Evolutionary conservation across 2,329 filamentous ascomycete species (phyloP), one percentile per base, ranked within the genome.

Genomic region (Chrysoporthe puriensis): DNA sequence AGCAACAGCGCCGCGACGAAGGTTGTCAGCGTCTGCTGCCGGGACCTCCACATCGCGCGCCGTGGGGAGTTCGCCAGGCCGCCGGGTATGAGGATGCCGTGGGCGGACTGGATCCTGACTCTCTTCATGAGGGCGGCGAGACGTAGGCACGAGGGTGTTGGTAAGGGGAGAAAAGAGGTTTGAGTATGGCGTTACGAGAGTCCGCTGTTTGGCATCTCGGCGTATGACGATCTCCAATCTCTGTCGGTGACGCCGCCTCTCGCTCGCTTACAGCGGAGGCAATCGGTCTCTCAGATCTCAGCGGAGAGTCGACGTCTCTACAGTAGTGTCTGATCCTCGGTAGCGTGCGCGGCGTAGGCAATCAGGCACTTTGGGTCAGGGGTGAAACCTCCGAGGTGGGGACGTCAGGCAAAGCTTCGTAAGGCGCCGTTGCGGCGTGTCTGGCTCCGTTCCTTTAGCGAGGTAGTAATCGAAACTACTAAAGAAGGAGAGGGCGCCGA

Each of bases 81-180:
- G 63, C 68, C 68, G 48, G 68, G 68, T 34, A 67, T 67, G 36
- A 66, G 66, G 36, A 69, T 69, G 57, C 68, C 68, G 60, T 66
- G 68, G 46, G 66, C 65, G 26, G 68, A 67, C 62, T 69, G 68
- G 52, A 69, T 69, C 34, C 65, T 62, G 43, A 69, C 68, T 21
- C 68, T 66, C 65, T 69, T 69, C 67, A 66, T 69, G 54, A 62
- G 59, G 21, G 6, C 4, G 36, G 58, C 34, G 16, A 21, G 26
- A 21, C 21, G 48, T n/a, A 40, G 40, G 16, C 11, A n/a, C n/a
- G n/a, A 18, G 16, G 42, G 18, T 59, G 16, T 62, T n/a, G 46
- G 48, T 14, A 40, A 21, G 32, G 54, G 58, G 21, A 34, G 21
- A 8, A n/a, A 6, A n/a, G 14, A 34, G 50, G 58, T 46, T 57